Base-by-base conservation (phyloP, 257 asterid species). In the Nicotiana tabacum region DNA sequence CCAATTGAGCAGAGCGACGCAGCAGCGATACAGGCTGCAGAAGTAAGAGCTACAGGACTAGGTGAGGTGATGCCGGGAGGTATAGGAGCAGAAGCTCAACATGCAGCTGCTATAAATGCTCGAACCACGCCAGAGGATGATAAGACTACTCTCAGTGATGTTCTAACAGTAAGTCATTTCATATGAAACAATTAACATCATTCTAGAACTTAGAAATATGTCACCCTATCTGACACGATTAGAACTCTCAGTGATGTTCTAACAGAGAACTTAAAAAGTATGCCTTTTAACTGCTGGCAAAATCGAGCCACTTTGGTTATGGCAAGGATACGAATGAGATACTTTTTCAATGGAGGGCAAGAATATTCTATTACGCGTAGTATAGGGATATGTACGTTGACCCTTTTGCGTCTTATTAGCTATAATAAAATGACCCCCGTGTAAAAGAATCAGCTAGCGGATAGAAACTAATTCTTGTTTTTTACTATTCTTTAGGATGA, bases 11-110 rank as follows among this genome's bases (percentile, higher is more conserved):
- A 77, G 67, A 83, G 91, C 11, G 95, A 92, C 11, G 93, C 90
- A 0, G 91, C 97, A 5, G 97, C 97, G 0, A 91, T 92, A 78
- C 93, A 90, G 85, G 91, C 92, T 30, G 94, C 94, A 32, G 94
- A 92, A 72, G 87, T 66, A 0, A 86, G 94, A 53, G 94, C 97
- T 13, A 89, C 93, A 1, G 92, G 97, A n/a, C 80, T 85, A 4
- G 86, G 87, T 5, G 89, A 81, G 43, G 81, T 89, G 6, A 85
- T 86, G 65, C 89, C 89, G 0, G 93, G 94, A 0, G 94, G 96
- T 2, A 13, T 93, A 9, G 96, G 88, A 1, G 90, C 92, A 0
- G 83, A 83, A 8, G 96, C 97, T 8, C 88, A 89, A 81, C 61
- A 85, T 0, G 96, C 97, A 0, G 94, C 87, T 0, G 84, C 84